A percentile compares a stretch with the other conserved stretches of the same genome.
These are phyloP conservation scores for Cichorium intybus DNA, from an alignment of 140 eudicot species.

Conservation along the genomic window DNA sequence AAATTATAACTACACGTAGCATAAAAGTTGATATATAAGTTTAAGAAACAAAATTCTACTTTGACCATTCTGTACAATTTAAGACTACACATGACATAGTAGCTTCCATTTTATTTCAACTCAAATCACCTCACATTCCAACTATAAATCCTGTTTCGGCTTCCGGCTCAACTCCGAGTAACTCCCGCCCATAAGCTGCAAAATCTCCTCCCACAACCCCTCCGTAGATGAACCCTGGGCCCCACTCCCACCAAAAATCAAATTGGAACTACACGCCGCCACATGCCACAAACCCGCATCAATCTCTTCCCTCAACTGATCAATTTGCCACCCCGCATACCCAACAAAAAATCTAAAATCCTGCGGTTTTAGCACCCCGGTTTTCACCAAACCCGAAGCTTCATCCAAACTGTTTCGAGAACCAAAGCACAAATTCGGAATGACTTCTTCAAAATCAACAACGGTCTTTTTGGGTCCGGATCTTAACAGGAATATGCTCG, in stretches of 20 bases:
- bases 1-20: constrained; percentile 20
- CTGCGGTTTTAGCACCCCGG: constrained; percentile 60
- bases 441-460: constrained; percentile 69
- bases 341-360: constrained; percentile 89
- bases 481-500: constrained; percentile 71
- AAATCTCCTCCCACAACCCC: constrained; percentile 89
- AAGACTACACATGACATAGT: constrained; percentile 17
- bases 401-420: constrained; percentile 71
- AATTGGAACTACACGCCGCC: constrained; percentile 82
- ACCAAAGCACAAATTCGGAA: constrained; percentile 71
- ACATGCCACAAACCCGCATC: constrained; percentile 77
- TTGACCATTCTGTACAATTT: constrained; percentile 38
- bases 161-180: constrained; percentile 95
- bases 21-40: constrained; percentile 3
- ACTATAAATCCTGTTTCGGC: constrained; percentile 83
- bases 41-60: constrained; percentile 20
- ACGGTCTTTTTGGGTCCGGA: constrained; percentile 36
- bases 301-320: constrained; percentile 77
- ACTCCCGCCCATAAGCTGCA: constrained; percentile 94
- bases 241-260: constrained; percentile 51
- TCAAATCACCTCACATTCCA: neutral
- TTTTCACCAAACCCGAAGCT: constrained; percentile 67
- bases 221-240: constrained; percentile 39
- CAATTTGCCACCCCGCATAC: constrained; percentile 91
- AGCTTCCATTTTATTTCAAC: constrained; percentile 26